These are phyloP conservation scores for Dipteronia sinensis DNA, from an alignment of 345 rosid species.

Conservation along the genomic window DNA sequence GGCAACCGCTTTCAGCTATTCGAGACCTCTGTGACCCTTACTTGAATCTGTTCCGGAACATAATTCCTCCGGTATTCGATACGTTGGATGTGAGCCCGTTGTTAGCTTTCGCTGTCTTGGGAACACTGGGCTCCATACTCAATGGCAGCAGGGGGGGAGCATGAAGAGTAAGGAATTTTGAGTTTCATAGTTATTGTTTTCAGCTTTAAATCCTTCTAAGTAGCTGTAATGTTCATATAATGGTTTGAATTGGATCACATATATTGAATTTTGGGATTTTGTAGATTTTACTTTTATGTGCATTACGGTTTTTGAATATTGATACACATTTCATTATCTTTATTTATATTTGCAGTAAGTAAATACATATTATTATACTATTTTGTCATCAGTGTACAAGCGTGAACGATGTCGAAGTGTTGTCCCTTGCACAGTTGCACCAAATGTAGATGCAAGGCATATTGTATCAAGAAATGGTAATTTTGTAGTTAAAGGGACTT, in stretches of 20 bases:
- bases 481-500: too few relatives aligned
- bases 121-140: slow-evolving; percentile 69
- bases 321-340: neutral
- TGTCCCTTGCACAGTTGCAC: too few relatives aligned
- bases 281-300: too few relatives aligned
- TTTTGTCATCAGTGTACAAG: too few relatives aligned
- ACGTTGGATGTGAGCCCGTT: slow-evolving; percentile 86
- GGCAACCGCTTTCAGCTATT: slow-evolving; percentile 80
- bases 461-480: too few relatives aligned
- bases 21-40: slow-evolving; percentile 90
- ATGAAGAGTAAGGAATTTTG: slow-evolving; percentile 25
- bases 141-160: slow-evolving; percentile 46
- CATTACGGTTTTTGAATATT: too few relatives aligned
- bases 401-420: too few relatives aligned
- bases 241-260: neutral
- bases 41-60: slow-evolving; percentile 78
- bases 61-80: slow-evolving; percentile 77
- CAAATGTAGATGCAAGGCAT: too few relatives aligned
- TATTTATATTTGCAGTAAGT: too few relatives aligned
- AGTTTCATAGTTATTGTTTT: neutral
- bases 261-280: neutral
- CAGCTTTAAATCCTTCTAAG: neutral
- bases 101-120: slow-evolving; percentile 79
- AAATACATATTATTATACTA: too few relatives aligned
- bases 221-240: neutral